These are phyloP conservation scores for Erysimum cheiri DNA, from an alignment of 441 rosid genomes.

Conservation along the genomic window DNA sequence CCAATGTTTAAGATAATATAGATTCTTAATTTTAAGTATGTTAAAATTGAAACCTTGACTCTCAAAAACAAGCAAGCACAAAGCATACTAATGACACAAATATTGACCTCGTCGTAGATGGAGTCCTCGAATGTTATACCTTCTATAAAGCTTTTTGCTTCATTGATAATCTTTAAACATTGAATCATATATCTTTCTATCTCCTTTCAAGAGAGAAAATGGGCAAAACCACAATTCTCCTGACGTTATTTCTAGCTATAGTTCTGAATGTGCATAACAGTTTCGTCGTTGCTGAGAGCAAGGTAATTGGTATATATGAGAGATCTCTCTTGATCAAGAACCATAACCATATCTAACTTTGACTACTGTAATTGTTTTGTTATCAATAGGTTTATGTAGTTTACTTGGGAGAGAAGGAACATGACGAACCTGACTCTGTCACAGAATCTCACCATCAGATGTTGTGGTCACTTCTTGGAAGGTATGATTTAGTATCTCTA, in stretches of 20 bases:
- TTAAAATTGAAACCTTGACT: not conserved
- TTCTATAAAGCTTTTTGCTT: not conserved
- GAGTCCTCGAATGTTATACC: not conserved
- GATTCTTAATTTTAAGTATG: not conserved
- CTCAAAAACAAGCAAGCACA: not conserved
- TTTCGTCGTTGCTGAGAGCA: conserved; percentile 13
- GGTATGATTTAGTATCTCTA: conserved; percentile 3
- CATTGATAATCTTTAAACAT: not conserved
- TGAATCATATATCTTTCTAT: not conserved
- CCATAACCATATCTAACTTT: not conserved
- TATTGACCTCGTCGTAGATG: not conserved
- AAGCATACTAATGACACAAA: not conserved
- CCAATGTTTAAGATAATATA: not conserved
- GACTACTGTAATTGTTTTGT: not conserved
- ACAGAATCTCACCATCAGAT: conserved; percentile 28
- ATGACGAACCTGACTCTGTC: conserved; percentile 26
- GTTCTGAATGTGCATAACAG: not conserved
- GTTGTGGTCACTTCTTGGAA: conserved; percentile 30
- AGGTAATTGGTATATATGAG: not conserved
- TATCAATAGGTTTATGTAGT: conserved; percentile 17
- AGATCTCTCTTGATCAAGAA: not conserved
- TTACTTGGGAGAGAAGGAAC: conserved; percentile 14
- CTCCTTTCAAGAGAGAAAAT: not conserved
- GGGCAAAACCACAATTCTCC: not conserved
- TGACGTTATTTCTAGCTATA: not conserved